A percentile compares a stretch with the other conserved stretches of the same genome.
These are phyloP conservation scores for Parasarocladium wereldwijsianum DNA, from an alignment of 2,329 filamentous ascomycete species.

Conservation along the genomic window DNA sequence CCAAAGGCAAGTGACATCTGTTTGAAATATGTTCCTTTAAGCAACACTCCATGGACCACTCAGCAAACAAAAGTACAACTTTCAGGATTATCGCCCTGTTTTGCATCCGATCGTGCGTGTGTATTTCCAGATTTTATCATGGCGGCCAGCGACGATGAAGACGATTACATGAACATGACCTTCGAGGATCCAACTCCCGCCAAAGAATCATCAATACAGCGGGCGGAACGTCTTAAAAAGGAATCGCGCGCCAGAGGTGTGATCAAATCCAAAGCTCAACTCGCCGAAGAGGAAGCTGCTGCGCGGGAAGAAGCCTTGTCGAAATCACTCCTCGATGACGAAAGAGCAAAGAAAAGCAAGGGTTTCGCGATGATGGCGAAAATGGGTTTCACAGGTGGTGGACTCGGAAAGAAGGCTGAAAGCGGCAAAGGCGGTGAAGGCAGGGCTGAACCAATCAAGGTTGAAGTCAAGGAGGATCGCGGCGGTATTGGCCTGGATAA, in stretches of 20 bases:
- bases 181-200: constrained; percentile 53
- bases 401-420: constrained; percentile 47
- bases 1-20: no score
- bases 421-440: constrained; percentile 18
- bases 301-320: constrained; percentile 64
- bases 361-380: constrained; percentile 94
- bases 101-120: no score
- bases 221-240: constrained; percentile 36
- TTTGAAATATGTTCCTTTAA: no score
- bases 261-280: constrained; percentile 69
- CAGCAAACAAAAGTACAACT: no score
- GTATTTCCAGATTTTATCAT: no score
- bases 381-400: constrained; percentile 75
- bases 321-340: constrained; percentile 51
- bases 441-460: constrained; percentile 54
- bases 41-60: no score
- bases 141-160: constrained; percentile 53
- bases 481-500: constrained; percentile 73
- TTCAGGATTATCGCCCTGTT: no score
- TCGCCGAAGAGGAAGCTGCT: constrained; percentile 56
- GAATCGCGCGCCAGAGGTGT: constrained; percentile 54
- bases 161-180: constrained; percentile 96
- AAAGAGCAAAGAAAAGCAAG: constrained; percentile 52
- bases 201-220: constrained; percentile 38
- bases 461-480: constrained; percentile 64